These are phyloP conservation scores for Candida andamanensis DNA, from an alignment of 805 yeast species.

Conservation along the genomic window DNA sequence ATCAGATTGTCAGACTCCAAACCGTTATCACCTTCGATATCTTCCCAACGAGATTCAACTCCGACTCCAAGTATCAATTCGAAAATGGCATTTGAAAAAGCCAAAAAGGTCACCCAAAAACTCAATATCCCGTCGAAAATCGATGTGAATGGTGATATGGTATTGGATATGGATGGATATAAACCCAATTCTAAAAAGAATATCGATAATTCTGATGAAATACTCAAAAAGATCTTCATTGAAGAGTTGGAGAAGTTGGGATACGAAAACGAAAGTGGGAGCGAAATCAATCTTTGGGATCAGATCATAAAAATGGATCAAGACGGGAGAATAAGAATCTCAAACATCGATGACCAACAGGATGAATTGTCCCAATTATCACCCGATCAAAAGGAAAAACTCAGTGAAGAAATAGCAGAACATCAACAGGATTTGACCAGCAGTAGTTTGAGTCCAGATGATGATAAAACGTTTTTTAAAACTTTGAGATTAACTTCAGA, in stretches of 20 bases:
- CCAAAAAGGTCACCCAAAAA: constrained; percentile 58
- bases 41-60: constrained; percentile 15
- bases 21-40: constrained; percentile 7
- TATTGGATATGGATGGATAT: constrained; percentile 93
- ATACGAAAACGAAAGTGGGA: constrained; percentile 9
- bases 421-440: constrained; percentile 13
- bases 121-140: constrained; percentile 84
- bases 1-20: constrained; percentile 18
- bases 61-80: constrained; percentile 23
- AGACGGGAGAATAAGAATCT: constrained; percentile 63
- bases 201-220: constrained; percentile 68
- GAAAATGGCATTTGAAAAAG: constrained; percentile 50
- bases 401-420: constrained; percentile 15
- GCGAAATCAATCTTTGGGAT: constrained; percentile 26
- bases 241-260: constrained; percentile 55
- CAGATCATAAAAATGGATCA: constrained; percentile 47
- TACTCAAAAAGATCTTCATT: constrained; percentile 63
- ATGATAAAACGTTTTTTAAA: constrained; percentile 56
- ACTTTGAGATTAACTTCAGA: constrained; percentile 89
- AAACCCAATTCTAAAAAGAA: constrained; percentile 74
- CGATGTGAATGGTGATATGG: constrained; percentile 83
- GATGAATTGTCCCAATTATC: constrained; percentile 19
- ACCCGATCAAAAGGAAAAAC: constrained; percentile 8
- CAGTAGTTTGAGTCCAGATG: constrained; percentile 10
- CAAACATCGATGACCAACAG: constrained; percentile 44